Conservation (phyloP, 768 basidiomycete genomes). For the Collybia nuda region DNA sequence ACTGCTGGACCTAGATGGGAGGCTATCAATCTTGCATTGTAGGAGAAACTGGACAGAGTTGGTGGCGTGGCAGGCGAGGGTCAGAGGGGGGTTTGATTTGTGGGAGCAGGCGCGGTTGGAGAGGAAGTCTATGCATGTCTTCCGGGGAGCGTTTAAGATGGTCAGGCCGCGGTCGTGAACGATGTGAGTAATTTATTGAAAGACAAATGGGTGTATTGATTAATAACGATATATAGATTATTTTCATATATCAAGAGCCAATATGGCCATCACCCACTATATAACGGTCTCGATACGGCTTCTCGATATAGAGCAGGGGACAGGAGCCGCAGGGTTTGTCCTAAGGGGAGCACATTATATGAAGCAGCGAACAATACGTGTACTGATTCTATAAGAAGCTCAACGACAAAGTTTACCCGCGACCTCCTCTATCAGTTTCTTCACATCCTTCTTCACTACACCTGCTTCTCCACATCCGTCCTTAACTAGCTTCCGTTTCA, state of each 20-base stretch:
- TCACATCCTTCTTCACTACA: slow-evolving; percentile 65
- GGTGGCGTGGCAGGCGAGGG: slow-evolving; percentile 9
- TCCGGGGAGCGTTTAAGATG: slow-evolving; percentile 6
- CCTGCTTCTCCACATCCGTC: slow-evolving; percentile 51
- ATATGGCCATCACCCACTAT: too few species aligned
- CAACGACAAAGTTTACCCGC: slow-evolving; percentile 43
- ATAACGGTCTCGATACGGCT: too few species aligned
- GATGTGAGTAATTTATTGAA: too few species aligned
- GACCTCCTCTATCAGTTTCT: slow-evolving; percentile 66
- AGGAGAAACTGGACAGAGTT: slow-evolving; percentile 9
- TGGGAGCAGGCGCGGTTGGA: slow-evolving; percentile 13
- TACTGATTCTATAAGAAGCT: slow-evolving; percentile 1
- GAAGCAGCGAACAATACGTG: neutral
- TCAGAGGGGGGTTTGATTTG: slow-evolving; percentile 10
- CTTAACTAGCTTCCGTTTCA: slow-evolving; percentile 57
- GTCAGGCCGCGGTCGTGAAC: neutral
- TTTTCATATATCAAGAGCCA: too few species aligned
- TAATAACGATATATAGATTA: too few species aligned
- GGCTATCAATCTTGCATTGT: slow-evolving; percentile 13
- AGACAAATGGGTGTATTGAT: too few species aligned
- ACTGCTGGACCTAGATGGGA: slow-evolving; percentile 11
- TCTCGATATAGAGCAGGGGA: too few species aligned
- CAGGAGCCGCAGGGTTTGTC: too few species aligned
- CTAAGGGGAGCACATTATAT: too few species aligned
- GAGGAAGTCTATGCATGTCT: slow-evolving; percentile 7